These are phyloP conservation scores for Nepenthes gracilis DNA, from an alignment of 148 eudicot species.

Conservation along the genomic window DNA sequence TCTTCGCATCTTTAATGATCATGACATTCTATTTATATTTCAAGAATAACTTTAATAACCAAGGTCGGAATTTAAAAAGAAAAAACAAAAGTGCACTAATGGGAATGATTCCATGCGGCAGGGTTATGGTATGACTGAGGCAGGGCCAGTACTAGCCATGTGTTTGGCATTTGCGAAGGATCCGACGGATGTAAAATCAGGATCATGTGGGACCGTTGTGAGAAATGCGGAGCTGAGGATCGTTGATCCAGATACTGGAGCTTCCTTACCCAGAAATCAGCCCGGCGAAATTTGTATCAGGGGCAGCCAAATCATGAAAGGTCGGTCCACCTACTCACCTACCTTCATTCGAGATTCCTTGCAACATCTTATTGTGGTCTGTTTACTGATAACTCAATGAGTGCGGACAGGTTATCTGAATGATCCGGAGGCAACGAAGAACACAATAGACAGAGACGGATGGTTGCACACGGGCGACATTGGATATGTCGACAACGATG, in stretches of 20 bases:
- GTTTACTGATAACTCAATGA: neutral
- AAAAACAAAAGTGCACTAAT: neutral
- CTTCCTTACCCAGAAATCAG: slow-evolving; percentile 42
- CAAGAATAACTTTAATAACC: neutral
- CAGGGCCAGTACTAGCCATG: slow-evolving; percentile 88
- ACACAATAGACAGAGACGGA: slow-evolving; percentile 69
- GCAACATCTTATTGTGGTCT: neutral
- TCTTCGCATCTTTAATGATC: too few species aligned
- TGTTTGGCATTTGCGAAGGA: slow-evolving; percentile 72
- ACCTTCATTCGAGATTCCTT: neutral
- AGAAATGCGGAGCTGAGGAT: slow-evolving; percentile 79
- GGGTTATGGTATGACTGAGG: slow-evolving; percentile 98
- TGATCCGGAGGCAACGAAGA: slow-evolving; percentile 52
- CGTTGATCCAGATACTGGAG: slow-evolving; percentile 62
- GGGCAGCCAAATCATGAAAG: slow-evolving; percentile 84
- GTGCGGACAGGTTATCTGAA: slow-evolving; percentile 46
- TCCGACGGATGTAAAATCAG: slow-evolving; percentile 60
- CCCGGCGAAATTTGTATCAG: slow-evolving; percentile 91
- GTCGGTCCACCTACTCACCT: slow-evolving; percentile 7
- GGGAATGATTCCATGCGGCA: slow-evolving; percentile 2
- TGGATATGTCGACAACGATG: slow-evolving; percentile 65
- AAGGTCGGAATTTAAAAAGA: neutral
- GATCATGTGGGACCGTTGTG: slow-evolving; percentile 84
- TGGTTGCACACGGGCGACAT: slow-evolving; percentile 94
- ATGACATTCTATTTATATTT: too few species aligned